Evolutionary conservation across 768 basidiomycete species (phyloP).

Genomic region (Lactarius sp.): DNA sequence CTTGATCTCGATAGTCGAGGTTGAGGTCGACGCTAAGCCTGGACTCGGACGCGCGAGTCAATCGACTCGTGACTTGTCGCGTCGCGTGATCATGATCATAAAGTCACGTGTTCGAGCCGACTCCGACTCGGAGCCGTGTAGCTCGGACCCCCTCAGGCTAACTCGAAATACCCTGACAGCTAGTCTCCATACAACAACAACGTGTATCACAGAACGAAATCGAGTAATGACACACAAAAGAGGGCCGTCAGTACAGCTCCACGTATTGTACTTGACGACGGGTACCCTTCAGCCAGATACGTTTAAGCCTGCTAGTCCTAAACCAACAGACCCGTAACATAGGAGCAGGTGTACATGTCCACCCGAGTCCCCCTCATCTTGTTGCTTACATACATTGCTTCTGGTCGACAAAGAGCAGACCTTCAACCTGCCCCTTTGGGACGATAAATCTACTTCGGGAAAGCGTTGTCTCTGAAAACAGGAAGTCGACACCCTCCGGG

Average conservation of each 20-base stretch:
- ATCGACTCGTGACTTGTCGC: not conserved
- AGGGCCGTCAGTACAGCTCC: not conserved
- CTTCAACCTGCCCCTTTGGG: not conserved
- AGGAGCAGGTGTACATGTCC: not conserved
- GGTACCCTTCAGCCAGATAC: too few relatives aligned
- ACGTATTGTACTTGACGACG: not conserved
- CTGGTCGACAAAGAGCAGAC: not conserved
- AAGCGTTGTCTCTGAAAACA: too few relatives aligned
- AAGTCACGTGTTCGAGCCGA: too few relatives aligned
- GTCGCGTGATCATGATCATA: not conserved
- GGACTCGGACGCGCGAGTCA: not conserved
- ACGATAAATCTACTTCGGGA: not conserved
- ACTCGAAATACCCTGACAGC: too few relatives aligned
- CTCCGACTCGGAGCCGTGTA: too few relatives aligned
- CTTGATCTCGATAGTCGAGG: not conserved
- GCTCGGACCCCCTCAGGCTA: too few relatives aligned
- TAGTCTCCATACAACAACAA: not conserved
- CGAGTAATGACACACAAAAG: too few relatives aligned
- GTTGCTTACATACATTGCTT: not conserved
- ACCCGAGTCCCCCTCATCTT: not conserved
- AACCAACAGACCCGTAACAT: too few relatives aligned
- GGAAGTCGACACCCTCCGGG: too few relatives aligned
- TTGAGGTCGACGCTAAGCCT: too few relatives aligned
- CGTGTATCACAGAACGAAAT: not conserved
- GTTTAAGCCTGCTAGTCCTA: too few relatives aligned